Percentiles rank a stretch among this genome's conserved stretches.
phyloP scores from a whole-genome alignment of 129 eudicot genomes.

The Ambrosia trifida region DNA sequence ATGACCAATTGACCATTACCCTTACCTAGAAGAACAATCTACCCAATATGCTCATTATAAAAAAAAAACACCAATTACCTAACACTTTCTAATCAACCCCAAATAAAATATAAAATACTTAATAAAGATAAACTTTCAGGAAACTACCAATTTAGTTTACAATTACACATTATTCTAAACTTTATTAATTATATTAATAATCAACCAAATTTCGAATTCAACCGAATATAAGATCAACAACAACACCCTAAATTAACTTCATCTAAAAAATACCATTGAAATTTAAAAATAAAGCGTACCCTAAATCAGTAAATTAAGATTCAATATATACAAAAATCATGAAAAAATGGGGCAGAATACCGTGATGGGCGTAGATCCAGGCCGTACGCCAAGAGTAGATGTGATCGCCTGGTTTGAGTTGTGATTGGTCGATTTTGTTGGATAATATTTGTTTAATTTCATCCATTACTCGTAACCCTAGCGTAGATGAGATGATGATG shows the following conservation, averaged over 20 bases:
- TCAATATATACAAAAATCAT: neutral
- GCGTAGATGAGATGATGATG: neutral
- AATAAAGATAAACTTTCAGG: neutral
- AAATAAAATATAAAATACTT: neutral
- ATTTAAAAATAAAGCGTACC: no score
- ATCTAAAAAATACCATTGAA: neutral
- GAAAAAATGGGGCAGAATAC: no score
- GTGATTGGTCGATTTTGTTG: constrained; percentile 53
- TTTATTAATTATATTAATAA: neutral
- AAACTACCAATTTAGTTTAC: neutral
- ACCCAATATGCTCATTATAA: neutral
- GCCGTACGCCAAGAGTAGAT: constrained; percentile 81
- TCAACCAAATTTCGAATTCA: neutral
- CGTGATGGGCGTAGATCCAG: constrained; percentile 86
- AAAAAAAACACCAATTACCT: neutral
- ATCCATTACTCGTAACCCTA: constrained; percentile 21
- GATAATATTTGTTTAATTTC: constrained; percentile 45
- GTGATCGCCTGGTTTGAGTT: constrained; percentile 79
- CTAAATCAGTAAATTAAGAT: neutral
- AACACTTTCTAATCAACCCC: neutral
- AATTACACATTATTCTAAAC: neutral
- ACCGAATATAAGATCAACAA: neutral
- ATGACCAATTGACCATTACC: neutral
- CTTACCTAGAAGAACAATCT: neutral
- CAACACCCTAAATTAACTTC: neutral